Conservation (phyloP, 257 asterid species). For the Salvia hispanica region DNA sequence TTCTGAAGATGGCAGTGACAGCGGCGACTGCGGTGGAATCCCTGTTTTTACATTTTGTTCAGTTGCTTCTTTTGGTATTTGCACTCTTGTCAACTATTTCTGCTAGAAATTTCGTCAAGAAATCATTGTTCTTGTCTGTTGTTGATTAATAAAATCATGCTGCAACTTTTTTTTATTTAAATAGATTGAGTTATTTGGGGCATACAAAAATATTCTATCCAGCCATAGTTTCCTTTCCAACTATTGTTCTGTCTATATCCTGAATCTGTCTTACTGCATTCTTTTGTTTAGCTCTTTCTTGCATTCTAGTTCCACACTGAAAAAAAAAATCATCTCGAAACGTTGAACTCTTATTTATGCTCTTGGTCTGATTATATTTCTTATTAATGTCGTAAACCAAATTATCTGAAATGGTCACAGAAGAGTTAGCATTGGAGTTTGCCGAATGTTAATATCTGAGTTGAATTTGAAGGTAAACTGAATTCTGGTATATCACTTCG, state of each 20-base stretch:
- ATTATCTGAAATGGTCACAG: constrained; percentile 47
- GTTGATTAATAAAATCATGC: not conserved
- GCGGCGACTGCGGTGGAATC: constrained; percentile 71
- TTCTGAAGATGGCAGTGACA: constrained; percentile 48
- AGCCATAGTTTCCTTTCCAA: constrained; percentile 19
- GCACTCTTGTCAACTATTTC: constrained; percentile 6
- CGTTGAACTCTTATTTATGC: not conserved
- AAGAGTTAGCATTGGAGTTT: constrained; percentile 63
- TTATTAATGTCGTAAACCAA: constrained; percentile 5
- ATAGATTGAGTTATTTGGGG: constrained; percentile 5
- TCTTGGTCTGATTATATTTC: constrained; percentile 2
- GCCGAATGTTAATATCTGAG: constrained; percentile 72
- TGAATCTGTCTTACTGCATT: not conserved
- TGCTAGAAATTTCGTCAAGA: not conserved
- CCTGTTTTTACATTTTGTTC: constrained; percentile 70
- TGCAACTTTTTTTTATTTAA: not conserved
- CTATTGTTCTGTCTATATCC: not conserved
- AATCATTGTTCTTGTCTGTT: constrained; percentile 8
- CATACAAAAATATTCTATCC: not conserved
- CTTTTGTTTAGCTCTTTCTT: constrained; percentile 2
- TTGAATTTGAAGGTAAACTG: constrained; percentile 59
- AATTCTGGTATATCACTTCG: constrained; percentile 30
- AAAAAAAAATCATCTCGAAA: constrained; percentile 7
- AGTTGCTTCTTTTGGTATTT: constrained; percentile 63
- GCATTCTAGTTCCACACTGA: not conserved